Evolutionary conservation across 1,284 basidiomycete species (phyloP).

Genomic region (Psilocybe mexicana): DNA sequence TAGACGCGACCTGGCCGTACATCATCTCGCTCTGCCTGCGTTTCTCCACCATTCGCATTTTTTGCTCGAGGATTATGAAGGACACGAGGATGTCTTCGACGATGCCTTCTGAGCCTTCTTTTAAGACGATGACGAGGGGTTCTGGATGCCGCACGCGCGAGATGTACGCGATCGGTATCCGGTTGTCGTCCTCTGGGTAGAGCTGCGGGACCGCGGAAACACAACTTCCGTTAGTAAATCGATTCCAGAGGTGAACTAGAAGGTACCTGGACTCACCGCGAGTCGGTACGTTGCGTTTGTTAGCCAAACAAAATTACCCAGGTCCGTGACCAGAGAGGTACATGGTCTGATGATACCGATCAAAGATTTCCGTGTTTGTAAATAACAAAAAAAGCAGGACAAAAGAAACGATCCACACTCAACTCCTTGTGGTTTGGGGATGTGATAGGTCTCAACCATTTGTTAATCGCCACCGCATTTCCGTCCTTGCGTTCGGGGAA

Average conservation of each 20-base stretch:
- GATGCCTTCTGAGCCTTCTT: slow-evolving; percentile 9
- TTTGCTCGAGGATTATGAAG: slow-evolving; percentile 16
- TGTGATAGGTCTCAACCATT: slow-evolving; percentile 12
- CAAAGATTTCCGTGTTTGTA: no score
- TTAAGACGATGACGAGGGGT: slow-evolving; percentile 7
- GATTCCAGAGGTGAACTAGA: no score
- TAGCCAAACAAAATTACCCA: slow-evolving; percentile 16
- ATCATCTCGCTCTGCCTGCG: slow-evolving; percentile 13
- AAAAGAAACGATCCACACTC: background rate
- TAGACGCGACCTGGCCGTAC: slow-evolving; percentile 10
- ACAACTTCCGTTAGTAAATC: no score
- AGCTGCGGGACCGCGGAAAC: no score
- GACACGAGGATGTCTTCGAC: slow-evolving; percentile 16
- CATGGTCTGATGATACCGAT: slow-evolving; percentile 1
- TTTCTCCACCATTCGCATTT: slow-evolving; percentile 17
- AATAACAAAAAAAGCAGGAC: background rate
- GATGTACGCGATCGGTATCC: slow-evolving; percentile 9
- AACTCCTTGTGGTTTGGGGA: slow-evolving; percentile 8
- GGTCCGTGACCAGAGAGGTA: slow-evolving; percentile 12
- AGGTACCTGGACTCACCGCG: slow-evolving; percentile 5
- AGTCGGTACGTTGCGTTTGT: slow-evolving; percentile 11
- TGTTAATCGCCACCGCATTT: slow-evolving; percentile 10
- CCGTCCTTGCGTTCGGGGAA: slow-evolving; percentile 11
- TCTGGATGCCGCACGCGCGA: slow-evolving; percentile 1
- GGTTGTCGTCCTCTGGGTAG: slow-evolving; percentile 5